A percentile compares a stretch with the other conserved stretches of the same genome.
Evolutionary conservation across 2,329 filamentous ascomycete species (phyloP).

Genomic region (Bipolaris zeicola): DNA sequence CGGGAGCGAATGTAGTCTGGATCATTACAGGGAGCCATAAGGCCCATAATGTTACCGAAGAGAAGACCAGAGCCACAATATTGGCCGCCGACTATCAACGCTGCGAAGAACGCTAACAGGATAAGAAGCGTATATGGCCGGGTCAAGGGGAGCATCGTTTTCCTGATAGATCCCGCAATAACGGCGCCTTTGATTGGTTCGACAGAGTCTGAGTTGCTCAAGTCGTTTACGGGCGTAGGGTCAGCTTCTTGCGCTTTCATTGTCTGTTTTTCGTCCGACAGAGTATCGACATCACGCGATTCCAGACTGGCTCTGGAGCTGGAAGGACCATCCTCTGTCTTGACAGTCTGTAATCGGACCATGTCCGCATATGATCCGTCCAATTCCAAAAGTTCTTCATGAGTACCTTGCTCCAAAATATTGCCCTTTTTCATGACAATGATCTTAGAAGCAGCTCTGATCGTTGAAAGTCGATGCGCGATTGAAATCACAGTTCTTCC

Average conservation of each 20-base stretch:
- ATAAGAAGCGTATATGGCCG: conserved; percentile 55
- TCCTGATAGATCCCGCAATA: conserved; percentile 33
- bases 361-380: conserved; percentile 57
- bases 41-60: conserved; percentile 66
- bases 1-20: conserved; percentile 55
- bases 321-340: conserved; percentile 48
- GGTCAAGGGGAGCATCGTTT: conserved; percentile 47
- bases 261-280: conserved; percentile 27
- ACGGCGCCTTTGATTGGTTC: conserved; percentile 24
- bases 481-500: conserved; percentile 48
- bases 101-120: conserved; percentile 56
- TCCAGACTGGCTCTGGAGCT: conserved; percentile 29
- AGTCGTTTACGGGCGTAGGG: neutral
- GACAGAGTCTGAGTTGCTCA: conserved; percentile 7
- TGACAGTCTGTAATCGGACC: conserved; percentile 54
- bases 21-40: conserved; percentile 60
- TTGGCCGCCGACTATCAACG: conserved; percentile 61
- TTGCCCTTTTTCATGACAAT: conserved; percentile 47
- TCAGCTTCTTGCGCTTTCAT: conserved; percentile 16
- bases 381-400: conserved; percentile 40
- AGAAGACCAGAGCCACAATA: conserved; percentile 64
- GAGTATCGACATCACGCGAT: conserved; percentile 29
- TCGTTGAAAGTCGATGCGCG: conserved; percentile 48
- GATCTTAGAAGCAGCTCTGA: conserved; percentile 45
- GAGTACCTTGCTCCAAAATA: conserved; percentile 46